Evolutionary conservation across 2,329 filamentous ascomycete genomes (phyloP).

Genomic region (Diplodia sapinea): DNA sequence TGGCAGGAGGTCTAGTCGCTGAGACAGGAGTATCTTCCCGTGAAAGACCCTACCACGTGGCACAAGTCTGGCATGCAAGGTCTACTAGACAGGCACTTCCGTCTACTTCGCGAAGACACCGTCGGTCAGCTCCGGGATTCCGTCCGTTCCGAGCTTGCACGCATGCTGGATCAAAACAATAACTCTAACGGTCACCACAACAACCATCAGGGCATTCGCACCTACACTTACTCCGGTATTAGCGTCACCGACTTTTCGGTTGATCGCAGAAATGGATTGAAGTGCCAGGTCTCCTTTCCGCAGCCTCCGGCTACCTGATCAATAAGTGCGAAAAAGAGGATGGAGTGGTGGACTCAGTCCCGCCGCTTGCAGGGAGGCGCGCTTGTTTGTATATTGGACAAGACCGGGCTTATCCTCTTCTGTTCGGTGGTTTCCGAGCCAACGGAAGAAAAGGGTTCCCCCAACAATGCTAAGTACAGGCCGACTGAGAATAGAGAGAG

Average conservation of each 20-base stretch:
- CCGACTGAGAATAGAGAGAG: no score
- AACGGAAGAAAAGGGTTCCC: no score
- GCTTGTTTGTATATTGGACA: slow-evolving; percentile 39
- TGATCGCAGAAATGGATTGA: slow-evolving; percentile 35
- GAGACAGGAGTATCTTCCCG: slow-evolving; percentile 46
- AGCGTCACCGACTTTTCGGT: slow-evolving; percentile 36
- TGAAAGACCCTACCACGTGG: slow-evolving; percentile 24
- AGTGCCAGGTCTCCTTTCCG: slow-evolving; percentile 37
- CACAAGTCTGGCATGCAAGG: slow-evolving; percentile 39
- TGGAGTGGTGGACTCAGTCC: slow-evolving; percentile 42
- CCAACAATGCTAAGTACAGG: no score
- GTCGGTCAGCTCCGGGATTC: slow-evolving; percentile 60
- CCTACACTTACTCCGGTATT: slow-evolving; percentile 36
- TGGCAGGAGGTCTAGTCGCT: slow-evolving; percentile 46
- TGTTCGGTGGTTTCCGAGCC: slow-evolving; percentile 34
- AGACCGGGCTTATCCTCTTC: slow-evolving; percentile 39
- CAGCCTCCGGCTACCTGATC: slow-evolving; percentile 31
- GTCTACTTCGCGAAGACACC: slow-evolving; percentile 61
- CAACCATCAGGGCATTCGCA: slow-evolving; percentile 27
- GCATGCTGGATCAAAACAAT: not conserved
- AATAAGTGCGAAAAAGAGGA: slow-evolving; percentile 31
- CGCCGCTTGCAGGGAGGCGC: slow-evolving; percentile 38
- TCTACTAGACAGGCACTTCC: slow-evolving; percentile 61
- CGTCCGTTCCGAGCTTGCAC: not conserved
- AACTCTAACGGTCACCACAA: no score